phyloP scores from a whole-genome alignment of 768 basidiomycete species.

The Termitomyces sp. region DNA sequence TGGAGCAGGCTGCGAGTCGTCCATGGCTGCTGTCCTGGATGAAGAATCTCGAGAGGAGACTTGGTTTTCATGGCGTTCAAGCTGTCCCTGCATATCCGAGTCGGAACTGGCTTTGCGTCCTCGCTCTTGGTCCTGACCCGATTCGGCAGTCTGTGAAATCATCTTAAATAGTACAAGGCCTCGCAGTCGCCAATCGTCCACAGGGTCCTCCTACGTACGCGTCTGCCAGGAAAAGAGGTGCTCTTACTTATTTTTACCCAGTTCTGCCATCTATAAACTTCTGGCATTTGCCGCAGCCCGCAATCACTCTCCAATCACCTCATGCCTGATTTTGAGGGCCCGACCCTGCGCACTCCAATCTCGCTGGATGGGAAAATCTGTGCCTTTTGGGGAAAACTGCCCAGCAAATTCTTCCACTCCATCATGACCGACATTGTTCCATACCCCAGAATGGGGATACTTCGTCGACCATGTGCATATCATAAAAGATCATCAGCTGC shows the following conservation, averaged over 20 bases:
- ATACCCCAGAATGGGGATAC: not conserved
- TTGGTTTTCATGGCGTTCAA: constrained; percentile 11
- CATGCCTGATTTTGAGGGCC: constrained; percentile 3
- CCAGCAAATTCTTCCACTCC: constrained; percentile 5
- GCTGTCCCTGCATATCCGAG: constrained; percentile 13
- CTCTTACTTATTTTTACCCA: constrained; percentile 8
- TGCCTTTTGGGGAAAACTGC: constrained; percentile 2
- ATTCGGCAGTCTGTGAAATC: constrained; percentile 11
- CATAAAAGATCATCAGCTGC: not conserved
- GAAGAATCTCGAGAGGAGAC: constrained; percentile 2
- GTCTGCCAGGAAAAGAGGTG: constrained; percentile 1
- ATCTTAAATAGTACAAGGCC: constrained; percentile 3
- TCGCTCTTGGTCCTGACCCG: constrained; percentile 6
- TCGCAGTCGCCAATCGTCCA: constrained; percentile 2
- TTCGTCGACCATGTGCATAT: not conserved
- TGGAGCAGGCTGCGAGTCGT: constrained; percentile 9
- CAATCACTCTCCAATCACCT: constrained; percentile 8
- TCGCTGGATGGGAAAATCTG: constrained; percentile 12
- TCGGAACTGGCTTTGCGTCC: constrained; percentile 12
- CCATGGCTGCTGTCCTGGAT: constrained; percentile 13
- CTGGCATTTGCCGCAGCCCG: constrained; percentile 11
- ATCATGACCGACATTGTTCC: constrained; percentile 8
- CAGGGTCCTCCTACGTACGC: constrained; percentile 4
- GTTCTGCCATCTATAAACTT: constrained; percentile 8
- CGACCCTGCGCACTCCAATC: constrained; percentile 10